phyloP scores from a whole-genome alignment of 2,329 filamentous ascomycete genomes.

The Aspergillus sergii region DNA sequence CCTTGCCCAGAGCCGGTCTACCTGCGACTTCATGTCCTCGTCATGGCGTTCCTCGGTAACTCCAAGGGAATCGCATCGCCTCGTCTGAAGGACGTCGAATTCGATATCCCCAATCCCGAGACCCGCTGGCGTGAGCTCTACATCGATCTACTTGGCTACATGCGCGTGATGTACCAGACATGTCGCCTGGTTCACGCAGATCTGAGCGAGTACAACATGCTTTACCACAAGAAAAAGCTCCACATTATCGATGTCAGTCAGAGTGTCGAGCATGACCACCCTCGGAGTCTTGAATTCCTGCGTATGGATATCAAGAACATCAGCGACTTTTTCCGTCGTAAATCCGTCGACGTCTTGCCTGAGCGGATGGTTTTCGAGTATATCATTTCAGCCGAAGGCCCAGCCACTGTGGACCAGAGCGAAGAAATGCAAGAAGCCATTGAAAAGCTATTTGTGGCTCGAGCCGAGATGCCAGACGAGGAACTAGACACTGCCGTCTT shows the following conservation, averaged over 20 bases:
- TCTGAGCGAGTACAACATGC: slow-evolving; percentile 95
- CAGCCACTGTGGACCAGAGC: slow-evolving; percentile 37
- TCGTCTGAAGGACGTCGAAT: slow-evolving; percentile 80
- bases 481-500: slow-evolving; percentile 88
- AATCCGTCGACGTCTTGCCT: slow-evolving; percentile 77
- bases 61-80: slow-evolving; percentile 85
- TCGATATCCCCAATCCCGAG: slow-evolving; percentile 68
- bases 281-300: slow-evolving; percentile 86
- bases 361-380: slow-evolving; percentile 85
- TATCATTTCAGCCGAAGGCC: slow-evolving; percentile 65
- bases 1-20: slow-evolving; percentile 87
- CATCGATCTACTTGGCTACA: slow-evolving; percentile 78
- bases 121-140: slow-evolving; percentile 78
- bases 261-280: slow-evolving; percentile 95
- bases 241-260: slow-evolving; percentile 98
- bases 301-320: slow-evolving; percentile 99
- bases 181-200: slow-evolving; percentile 94
- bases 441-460: slow-evolving; percentile 66
- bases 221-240: slow-evolving; percentile 80
- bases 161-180: slow-evolving; percentile 90
- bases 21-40: slow-evolving; percentile 89
- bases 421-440: slow-evolving; percentile 64
- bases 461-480: slow-evolving; percentile 54
- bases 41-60: slow-evolving; percentile 92
- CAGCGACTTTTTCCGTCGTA: slow-evolving; percentile 84